Evolutionary conservation across 2,329 filamentous ascomycete species (phyloP).

Genomic region (Plectosphaerella plurivora): DNA sequence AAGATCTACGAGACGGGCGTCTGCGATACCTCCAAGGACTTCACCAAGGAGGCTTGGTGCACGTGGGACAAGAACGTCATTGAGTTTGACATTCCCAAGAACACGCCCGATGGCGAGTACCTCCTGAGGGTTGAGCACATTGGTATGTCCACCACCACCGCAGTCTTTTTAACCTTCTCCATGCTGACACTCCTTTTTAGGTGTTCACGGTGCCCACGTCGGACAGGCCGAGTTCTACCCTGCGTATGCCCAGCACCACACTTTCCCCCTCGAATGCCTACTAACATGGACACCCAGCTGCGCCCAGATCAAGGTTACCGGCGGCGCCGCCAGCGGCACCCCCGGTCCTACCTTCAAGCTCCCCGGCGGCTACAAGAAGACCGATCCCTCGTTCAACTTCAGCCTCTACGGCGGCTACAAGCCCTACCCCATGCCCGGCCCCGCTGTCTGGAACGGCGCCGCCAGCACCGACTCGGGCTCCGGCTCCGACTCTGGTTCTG

Average conservation of each 20-base stretch:
- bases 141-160: conserved; percentile 8
- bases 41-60: conserved; percentile 16
- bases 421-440: conserved; percentile 14
- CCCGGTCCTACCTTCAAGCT: conserved; percentile 18
- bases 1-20: conserved; percentile 17
- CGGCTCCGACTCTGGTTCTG: conserved; percentile 23
- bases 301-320: conserved; percentile 13
- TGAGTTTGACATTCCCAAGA: conserved; percentile 25
- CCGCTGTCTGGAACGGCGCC: conserved; percentile 10
- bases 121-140: conserved; percentile 29
- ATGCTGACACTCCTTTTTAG: not conserved
- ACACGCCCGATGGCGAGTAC: conserved; percentile 30
- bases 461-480: conserved; percentile 27
- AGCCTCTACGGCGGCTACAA: conserved; percentile 14
- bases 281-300: conserved; percentile 9
- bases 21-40: conserved; percentile 11
- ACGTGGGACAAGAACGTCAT: conserved; percentile 15
- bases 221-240: conserved; percentile 8
- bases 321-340: conserved; percentile 9
- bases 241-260: not conserved
- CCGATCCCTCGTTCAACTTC: conserved; percentile 15
- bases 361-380: conserved; percentile 21
- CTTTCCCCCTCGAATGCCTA: not conserved
- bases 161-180: not conserved
- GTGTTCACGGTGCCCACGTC: conserved; percentile 14